Evolutionary conservation across 1,139 yeast species (phyloP), one percentile per base, ranked within the genome.

Genomic region (Protomyces arabidopsidicola): DNA sequence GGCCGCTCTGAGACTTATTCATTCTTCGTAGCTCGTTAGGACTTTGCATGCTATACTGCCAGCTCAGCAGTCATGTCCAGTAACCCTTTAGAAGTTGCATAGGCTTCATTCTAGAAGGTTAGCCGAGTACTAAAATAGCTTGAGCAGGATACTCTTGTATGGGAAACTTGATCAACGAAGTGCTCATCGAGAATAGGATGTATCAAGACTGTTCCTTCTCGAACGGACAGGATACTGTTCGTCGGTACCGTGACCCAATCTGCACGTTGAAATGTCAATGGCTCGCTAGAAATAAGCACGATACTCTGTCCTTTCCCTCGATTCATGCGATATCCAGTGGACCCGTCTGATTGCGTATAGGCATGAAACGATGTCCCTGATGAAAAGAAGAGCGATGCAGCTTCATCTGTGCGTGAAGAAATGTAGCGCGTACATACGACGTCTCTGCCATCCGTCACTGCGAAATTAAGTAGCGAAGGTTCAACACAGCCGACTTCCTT

Each of bases 241-340:
- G 98, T 87, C 1, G 98, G 98, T 1, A 93, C 96, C 18, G 97
- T 87, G 66, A 93, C 88, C 98, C 98, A 93, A 76, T 93, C 98
- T 50, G 93, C 93, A 65, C 98, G 79, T 76, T 93, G 98, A 75
- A 93, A 93, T 0, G 98, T 93, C 65, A 93, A 79, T 0, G 98
- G 98, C 72, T 93, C 98, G 42, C 96, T 87, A 1, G 98, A 97
- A 53, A 93, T 90, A 85, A 93, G 88, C n/a, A 93, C 87, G 45
- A 93, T 93, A 74, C 90, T 93, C 73, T 91, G 98, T 8, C 95
- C 88, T 60, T 97, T 80, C 74, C 91, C 96, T 66, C 89, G 79
- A 75, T 93, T 97, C 97, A 93, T 90, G 70, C 89, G 83, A 77
- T 90, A 93, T 5, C 48, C 48, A n/a, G 24, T 42, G 2, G 48